Percentiles rank a stretch among this genome's conserved stretches.
These are phyloP conservation scores for Cynanchum wilfordii DNA, from an alignment of 257 asterid species.

Conservation along the genomic window DNA sequence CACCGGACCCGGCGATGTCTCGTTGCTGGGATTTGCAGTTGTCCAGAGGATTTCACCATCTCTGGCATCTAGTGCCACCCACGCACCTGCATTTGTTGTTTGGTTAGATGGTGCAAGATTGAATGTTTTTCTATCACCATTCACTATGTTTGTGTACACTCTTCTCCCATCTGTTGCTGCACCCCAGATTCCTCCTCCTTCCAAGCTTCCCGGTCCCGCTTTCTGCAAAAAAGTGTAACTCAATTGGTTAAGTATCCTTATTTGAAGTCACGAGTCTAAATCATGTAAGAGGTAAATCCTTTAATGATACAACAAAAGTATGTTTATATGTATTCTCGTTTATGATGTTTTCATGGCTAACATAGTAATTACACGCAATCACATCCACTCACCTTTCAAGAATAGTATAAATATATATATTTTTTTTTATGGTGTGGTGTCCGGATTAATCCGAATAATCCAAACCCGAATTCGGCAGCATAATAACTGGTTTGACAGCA, in stretches of 20 bases:
- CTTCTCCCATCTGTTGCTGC: constrained; percentile 60
- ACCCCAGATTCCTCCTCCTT: constrained; percentile 84
- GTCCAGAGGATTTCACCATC: constrained; percentile 66
- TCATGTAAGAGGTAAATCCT: no score
- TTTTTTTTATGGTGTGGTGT: no score
- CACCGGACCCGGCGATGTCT: constrained; percentile 55
- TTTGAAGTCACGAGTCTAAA: no score
- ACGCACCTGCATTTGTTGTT: constrained; percentile 60
- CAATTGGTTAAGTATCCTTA: no score
- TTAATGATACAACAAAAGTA: constrained; percentile 1
- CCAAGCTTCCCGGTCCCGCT: constrained; percentile 64
- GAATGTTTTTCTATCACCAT: constrained; percentile 37
- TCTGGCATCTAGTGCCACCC: constrained; percentile 78
- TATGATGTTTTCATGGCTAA: no score
- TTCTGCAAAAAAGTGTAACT: constrained; percentile 20
- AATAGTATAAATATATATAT: no score
- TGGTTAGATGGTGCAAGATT: constrained; percentile 43
- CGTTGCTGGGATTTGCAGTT: constrained; percentile 73
- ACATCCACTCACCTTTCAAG: no score
- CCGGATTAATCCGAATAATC: no score
- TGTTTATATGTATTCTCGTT: no score
- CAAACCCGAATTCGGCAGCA: no score
- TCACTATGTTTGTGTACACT: constrained; percentile 63
- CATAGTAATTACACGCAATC: no score
- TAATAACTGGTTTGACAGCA: no score